A percentile compares a stretch with the other conserved stretches of the same genome.
Conservation (phyloP, 257 asterid genomes). For the Capsicum pubescens region DNA sequence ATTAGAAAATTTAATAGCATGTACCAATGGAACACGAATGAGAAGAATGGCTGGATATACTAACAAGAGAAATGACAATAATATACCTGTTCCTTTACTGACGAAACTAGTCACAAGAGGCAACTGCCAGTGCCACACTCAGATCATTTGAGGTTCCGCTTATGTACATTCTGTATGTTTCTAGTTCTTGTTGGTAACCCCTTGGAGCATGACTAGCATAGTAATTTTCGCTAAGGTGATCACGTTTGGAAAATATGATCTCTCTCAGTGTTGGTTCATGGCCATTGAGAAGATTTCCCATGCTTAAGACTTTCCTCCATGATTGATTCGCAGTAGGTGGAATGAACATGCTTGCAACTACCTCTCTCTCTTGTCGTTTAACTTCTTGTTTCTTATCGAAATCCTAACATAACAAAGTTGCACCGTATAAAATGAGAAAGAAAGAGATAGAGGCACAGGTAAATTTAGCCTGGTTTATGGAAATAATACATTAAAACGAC, state of each 20-base stretch:
- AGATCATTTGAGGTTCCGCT: constrained; percentile 90
- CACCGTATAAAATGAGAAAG: constrained; percentile 3
- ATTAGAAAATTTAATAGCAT: background rate
- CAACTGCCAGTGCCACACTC: constrained; percentile 85
- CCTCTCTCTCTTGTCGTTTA: constrained; percentile 56
- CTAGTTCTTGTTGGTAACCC: constrained; percentile 59
- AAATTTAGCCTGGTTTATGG: background rate
- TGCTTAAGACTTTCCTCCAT: constrained; percentile 89
- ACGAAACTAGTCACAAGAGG: constrained; percentile 72
- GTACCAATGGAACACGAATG: background rate
- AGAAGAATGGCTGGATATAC: background rate
- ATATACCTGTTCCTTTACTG: background rate
- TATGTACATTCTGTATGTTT: constrained; percentile 88
- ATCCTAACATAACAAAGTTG: constrained; percentile 44
- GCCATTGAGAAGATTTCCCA: constrained; percentile 97
- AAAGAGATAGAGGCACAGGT: constrained; percentile 15
- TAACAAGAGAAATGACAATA: background rate
- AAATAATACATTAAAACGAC: background rate
- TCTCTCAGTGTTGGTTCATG: constrained; percentile 90
- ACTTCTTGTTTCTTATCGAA: constrained; percentile 61
- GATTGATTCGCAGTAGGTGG: constrained; percentile 92
- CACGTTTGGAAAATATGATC: constrained; percentile 76
- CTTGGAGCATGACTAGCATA: constrained; percentile 52
- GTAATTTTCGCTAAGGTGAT: constrained; percentile 66
- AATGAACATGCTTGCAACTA: constrained; percentile 71